Base-by-base conservation (phyloP, 768 basidiomycete genomes). In the Lentinula edodes region DNA sequence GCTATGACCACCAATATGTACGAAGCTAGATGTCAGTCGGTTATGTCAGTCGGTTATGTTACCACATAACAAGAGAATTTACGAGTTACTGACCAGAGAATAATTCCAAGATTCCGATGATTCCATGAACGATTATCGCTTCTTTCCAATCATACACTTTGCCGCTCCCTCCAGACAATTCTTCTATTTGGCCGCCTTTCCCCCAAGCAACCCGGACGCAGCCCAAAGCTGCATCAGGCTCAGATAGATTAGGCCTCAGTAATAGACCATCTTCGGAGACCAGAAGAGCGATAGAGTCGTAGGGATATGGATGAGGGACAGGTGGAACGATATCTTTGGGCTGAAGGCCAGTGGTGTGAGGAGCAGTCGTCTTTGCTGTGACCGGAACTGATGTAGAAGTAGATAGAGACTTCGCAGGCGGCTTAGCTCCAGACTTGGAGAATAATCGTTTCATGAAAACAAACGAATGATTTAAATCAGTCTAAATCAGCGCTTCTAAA, bases 1-100 rank as follows among this genome's bases (percentile, higher is more conserved):
- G 83, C 78, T 18, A 84, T 86, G 52, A 94, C 83, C 4, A 91
- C 88, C 48, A 94, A 74, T 16, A 94, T 73, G 75, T 92, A 87
- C 8, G 91, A 89, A 39, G 82, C 92, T 93, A 61, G 3, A 13
- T 16, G 34, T 63, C 16, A 20, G 34, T 58, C 43, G 50, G 55
- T 62, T 46, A 57, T 63, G 35, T 63, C 16, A 20, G 34, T 58
- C 43, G 46, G 54, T 62, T 46, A 58, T 63, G 2, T 28, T 28
- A 28, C 28, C 28, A 51, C 62, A 55, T 32, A 43, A 57, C 6
- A 48, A 62, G 62, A 63, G 28, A 46, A 36, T 46, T 59, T 62
- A 52, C 52, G 38, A 28, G 28, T 45, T 34, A 72, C 76, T 62
- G 73, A 93, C 91, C 83, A 67, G 87, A 81, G 69, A 86, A 90